These are phyloP conservation scores for Goffeauzyma gilvescens DNA, from an alignment of 768 basidiomycete genomes.

Conservation along the genomic window DNA sequence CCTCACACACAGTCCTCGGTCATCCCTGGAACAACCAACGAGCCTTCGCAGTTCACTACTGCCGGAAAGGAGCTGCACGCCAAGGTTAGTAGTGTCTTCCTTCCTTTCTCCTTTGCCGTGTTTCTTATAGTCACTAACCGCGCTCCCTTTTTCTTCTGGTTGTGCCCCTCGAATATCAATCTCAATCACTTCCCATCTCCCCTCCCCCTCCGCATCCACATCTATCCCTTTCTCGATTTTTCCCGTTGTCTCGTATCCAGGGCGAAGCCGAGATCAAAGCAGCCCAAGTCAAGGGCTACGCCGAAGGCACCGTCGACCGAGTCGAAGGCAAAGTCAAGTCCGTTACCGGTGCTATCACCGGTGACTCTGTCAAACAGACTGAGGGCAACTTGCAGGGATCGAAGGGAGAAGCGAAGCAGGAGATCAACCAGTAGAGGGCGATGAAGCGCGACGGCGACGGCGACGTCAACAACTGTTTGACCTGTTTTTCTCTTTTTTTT, in stretches of 20 bases:
- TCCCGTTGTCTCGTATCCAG: conserved; percentile 20
- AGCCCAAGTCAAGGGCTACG: conserved; percentile 29
- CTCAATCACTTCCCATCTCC: background rate
- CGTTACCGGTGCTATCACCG: conserved; percentile 28
- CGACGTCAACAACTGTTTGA: too few species aligned
- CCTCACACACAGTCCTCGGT: conserved; percentile 16
- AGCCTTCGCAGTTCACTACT: conserved; percentile 25
- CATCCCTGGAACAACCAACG: conserved; percentile 24
- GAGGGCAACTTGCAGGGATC: conserved; percentile 12
- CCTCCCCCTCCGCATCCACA: background rate
- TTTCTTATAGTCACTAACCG: too few species aligned
- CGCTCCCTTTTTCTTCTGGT: background rate
- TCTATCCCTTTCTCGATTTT: background rate
- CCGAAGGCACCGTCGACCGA: conserved; percentile 28
- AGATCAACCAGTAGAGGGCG: conserved; percentile 12
- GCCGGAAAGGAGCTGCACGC: conserved; percentile 22
- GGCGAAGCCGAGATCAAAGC: conserved; percentile 32
- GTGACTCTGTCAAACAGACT: conserved; percentile 27
- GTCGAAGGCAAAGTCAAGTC: conserved; percentile 29
- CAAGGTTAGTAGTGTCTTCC: too few species aligned
- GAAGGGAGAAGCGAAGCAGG: conserved; percentile 16
- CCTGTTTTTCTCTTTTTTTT: too few species aligned
- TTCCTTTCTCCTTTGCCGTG: too few species aligned
- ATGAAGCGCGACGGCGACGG: too few species aligned
- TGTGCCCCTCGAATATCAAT: background rate